A percentile compares a stretch with the other conserved stretches of the same genome.
phyloP scores from a whole-genome alignment of 352 stramenopile species.

The Pythium apleroticum region DNA sequence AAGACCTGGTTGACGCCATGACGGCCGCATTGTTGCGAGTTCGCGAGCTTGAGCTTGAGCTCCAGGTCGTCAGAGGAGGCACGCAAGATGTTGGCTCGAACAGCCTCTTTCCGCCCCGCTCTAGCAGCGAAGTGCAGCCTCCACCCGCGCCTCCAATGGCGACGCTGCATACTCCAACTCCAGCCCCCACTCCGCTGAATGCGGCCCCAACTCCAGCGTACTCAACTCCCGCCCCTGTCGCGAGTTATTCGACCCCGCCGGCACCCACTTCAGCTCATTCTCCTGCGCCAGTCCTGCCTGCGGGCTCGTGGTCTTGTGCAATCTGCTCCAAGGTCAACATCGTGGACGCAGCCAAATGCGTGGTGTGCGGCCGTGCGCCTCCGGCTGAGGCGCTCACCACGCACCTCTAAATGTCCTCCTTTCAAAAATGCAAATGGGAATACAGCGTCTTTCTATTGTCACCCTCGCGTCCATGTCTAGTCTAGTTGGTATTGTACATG shows the following conservation, averaged over 20 bases:
- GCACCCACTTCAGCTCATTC: not conserved
- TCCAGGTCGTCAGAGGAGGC: constrained; percentile 19
- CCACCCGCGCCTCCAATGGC: not conserved
- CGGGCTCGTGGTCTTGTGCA: constrained; percentile 53
- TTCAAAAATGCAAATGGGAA: not conserved
- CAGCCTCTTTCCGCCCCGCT: not conserved
- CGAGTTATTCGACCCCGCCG: not conserved
- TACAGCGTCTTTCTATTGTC: constrained; percentile 1
- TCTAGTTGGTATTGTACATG: constrained; percentile 29
- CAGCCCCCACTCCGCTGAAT: constrained; percentile 2
- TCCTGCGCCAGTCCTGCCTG: constrained; percentile 5
- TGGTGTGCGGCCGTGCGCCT: constrained; percentile 65
- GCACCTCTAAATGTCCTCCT: constrained; percentile 18
- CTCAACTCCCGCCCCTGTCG: not conserved
- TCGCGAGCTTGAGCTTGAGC: constrained; percentile 51
- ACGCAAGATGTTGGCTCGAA: not conserved
- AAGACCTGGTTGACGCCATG: constrained; percentile 68
- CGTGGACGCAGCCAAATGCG: constrained; percentile 47
- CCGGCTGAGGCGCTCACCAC: constrained; percentile 29
- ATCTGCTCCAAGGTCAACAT: constrained; percentile 76
- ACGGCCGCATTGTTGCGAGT: constrained; percentile 49
- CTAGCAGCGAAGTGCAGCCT: not conserved
- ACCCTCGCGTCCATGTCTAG: not conserved
- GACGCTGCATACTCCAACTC: not conserved
- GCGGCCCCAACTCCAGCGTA: not conserved